Conservation (phyloP, 2,329 filamentous ascomycete genomes). For the Periconia sp. region DNA sequence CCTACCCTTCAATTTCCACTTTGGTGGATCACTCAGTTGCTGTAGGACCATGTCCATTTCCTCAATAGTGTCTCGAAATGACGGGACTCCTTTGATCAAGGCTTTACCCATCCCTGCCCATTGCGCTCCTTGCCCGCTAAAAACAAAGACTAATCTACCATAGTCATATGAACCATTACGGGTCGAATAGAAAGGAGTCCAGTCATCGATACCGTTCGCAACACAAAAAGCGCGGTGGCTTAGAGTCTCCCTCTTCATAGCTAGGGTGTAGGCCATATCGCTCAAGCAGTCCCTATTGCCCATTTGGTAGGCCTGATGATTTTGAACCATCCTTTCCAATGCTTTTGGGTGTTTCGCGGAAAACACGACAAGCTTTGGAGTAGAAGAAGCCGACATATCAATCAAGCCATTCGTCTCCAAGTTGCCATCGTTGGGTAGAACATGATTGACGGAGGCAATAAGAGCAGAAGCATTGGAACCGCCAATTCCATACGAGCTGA, state of each 20-base stretch:
- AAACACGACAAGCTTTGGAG: background rate
- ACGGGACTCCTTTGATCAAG: slow-evolving; percentile 10
- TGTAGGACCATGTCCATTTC: slow-evolving; percentile 9
- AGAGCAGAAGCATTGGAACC: slow-evolving; percentile 7
- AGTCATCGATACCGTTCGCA: slow-evolving; percentile 1
- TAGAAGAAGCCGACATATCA: too few relatives aligned
- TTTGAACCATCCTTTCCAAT: background rate
- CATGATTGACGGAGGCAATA: background rate
- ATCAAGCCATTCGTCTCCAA: too few relatives aligned
- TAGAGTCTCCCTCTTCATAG: background rate
- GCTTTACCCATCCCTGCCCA: slow-evolving; percentile 19
- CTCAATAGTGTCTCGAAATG: slow-evolving; percentile 25
- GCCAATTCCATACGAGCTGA: slow-evolving; percentile 9
- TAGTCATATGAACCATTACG: background rate
- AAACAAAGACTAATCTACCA: slow-evolving; percentile 16
- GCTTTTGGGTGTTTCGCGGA: background rate
- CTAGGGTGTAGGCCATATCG: background rate
- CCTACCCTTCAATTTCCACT: slow-evolving; percentile 13
- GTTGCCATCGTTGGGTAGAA: background rate
- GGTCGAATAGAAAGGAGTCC: background rate
- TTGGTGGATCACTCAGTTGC: background rate
- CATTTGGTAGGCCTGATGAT: background rate
- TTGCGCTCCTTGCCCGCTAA: slow-evolving; percentile 25
- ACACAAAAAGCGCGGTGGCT: background rate
- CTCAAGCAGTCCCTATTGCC: background rate